Evolutionary conservation across 768 basidiomycete species (phyloP).

Genomic region (Auriculariales sp.): DNA sequence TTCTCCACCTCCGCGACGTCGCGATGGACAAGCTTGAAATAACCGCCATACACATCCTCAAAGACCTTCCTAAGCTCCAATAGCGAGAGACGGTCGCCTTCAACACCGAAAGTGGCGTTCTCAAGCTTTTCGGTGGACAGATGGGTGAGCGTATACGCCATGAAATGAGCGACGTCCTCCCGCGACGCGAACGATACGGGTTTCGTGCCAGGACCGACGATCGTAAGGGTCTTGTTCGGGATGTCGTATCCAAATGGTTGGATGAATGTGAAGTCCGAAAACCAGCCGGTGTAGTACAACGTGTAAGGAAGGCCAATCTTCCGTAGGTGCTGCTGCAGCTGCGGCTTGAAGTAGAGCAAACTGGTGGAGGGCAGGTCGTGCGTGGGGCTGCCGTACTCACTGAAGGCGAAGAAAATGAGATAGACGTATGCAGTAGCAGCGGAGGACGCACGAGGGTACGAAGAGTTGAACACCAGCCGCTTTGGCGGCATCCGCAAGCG

Average conservation of each 20-base stretch:
- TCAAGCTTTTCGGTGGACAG: not conserved
- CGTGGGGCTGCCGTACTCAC: not conserved
- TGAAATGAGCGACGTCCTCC: not conserved
- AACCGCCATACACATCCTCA: not conserved
- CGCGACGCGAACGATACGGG: constrained; percentile 2
- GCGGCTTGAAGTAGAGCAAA: not conserved
- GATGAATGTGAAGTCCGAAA: not conserved
- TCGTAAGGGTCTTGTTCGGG: constrained; percentile 6
- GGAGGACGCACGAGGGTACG: no score
- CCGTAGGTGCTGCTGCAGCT: not conserved
- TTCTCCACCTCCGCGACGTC: not conserved
- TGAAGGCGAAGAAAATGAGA: not conserved
- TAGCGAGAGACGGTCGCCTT: not conserved
- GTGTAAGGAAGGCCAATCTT: not conserved
- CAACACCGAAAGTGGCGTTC: not conserved
- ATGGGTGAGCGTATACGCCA: not conserved
- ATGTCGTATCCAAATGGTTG: constrained; percentile 2
- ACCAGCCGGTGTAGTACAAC: not conserved
- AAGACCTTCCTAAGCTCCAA: not conserved
- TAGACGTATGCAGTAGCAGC: no score
- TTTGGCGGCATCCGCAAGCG: no score
- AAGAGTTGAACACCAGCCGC: no score
- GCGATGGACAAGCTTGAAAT: not conserved
- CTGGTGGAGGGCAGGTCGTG: not conserved
- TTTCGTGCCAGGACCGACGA: constrained; percentile 8